Evolutionary conservation across 805 yeast species (phyloP), one percentile per base, ranked within the genome.

Genomic region (Sugiyamaella mastotermitis): DNA sequence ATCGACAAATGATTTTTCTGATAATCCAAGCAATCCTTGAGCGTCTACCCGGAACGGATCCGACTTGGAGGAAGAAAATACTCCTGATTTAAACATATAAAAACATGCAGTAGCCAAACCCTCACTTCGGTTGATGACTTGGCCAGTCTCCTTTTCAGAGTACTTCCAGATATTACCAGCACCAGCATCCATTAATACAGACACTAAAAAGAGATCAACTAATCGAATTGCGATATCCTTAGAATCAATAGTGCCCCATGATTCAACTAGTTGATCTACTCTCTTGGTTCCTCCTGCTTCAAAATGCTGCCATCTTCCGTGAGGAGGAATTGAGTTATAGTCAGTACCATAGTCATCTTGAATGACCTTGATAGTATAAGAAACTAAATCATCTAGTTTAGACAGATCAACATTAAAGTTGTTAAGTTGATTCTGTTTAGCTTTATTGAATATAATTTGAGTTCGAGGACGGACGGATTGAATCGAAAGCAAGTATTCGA

Each of bases 251-350:
- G 48, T 16, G 24, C 56, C 40, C 69, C 77, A 70, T 20, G 51
- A 41, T 2, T 43, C 50, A 19, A 76, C 65, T 40, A 76, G 51
- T 2, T 47, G 40, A 14, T 66, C 69, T 29, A 77, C 61, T 28
- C 83, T 66, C 23, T 52, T 50, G 21, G 48, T 52, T n/a, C 63
- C 68, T 26, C 73, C 72, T 23, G 69, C 73, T 48, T 76, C 74
- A 50, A 78, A 66, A 53, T 78, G 83, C 48, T 76, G 81, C 74
- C 78, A 77, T 40, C 84, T 64, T 1, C 83, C 83, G 54, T 78
- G 83, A 6, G 80, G 76, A 3, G 84, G 83, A 37, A 78, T 78
- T 11, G 8, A 10, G 3, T 54, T 50, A 24, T 68, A 67, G 18
- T 68, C 58, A 2, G 64, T 58, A 0, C 67, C 69, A 44, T 69